Evolutionary conservation across 768 basidiomycete genomes (phyloP).

Genomic region (Boletus vinaceobasis): DNA sequence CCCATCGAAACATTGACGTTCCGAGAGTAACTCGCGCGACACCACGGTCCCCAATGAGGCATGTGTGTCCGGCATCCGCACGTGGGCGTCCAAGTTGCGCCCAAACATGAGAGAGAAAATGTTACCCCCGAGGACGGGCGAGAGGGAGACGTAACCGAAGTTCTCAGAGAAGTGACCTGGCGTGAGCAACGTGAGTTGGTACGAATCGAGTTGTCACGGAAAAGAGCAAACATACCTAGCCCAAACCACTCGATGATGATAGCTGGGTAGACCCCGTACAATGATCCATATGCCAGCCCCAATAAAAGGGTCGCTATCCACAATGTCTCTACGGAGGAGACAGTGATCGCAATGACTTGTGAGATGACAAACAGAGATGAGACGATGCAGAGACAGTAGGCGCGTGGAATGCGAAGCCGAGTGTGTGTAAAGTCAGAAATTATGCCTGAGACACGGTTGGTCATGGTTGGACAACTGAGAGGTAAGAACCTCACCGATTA

Average conservation of each 20-base stretch:
- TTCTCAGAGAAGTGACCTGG: slow-evolving; percentile 77
- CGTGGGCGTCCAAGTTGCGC: slow-evolving; percentile 73
- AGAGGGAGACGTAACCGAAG: slow-evolving; percentile 74
- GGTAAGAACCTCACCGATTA: slow-evolving; percentile 50
- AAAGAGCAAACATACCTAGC: slow-evolving; percentile 50
- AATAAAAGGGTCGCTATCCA: slow-evolving; percentile 47
- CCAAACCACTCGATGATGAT: slow-evolving; percentile 89
- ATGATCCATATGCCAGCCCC: slow-evolving; percentile 59
- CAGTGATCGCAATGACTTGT: slow-evolving; percentile 55
- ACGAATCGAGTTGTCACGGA: background rate
- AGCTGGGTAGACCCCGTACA: slow-evolving; percentile 73
- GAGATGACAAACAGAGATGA: slow-evolving; percentile 67
- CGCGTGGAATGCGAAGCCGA: slow-evolving; percentile 56
- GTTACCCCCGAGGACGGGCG: slow-evolving; percentile 75
- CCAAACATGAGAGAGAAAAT: slow-evolving; percentile 82
- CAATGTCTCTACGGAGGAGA: slow-evolving; percentile 54
- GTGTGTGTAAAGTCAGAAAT: slow-evolving; percentile 63
- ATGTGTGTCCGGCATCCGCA: slow-evolving; percentile 11
- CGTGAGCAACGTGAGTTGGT: background rate
- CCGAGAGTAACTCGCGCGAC: slow-evolving; percentile 22
- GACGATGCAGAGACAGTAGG: slow-evolving; percentile 64
- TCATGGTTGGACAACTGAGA: background rate
- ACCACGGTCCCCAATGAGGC: background rate
- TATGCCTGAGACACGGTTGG: slow-evolving; percentile 45
- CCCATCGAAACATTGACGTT: slow-evolving; percentile 54